A percentile compares a stretch with the other conserved stretches of the same genome.
These are phyloP conservation scores for Jamesozyma spencerorum DNA, from an alignment of 805 yeast genomes.

Conservation along the genomic window DNA sequence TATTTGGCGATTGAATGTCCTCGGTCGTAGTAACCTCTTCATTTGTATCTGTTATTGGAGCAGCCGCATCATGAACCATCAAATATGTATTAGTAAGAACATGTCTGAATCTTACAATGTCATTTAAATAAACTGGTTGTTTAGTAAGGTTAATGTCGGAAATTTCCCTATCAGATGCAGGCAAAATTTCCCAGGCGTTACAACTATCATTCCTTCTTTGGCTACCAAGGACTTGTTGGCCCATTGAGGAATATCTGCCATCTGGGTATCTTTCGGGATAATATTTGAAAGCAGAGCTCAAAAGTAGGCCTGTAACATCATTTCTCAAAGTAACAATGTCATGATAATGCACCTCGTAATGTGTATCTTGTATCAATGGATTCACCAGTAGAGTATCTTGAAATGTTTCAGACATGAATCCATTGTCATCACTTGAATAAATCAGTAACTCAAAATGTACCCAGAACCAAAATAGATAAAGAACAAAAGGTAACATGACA, in stretches of 20 bases:
- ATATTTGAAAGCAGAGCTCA: slow-evolving; percentile 68
- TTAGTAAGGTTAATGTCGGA: no score
- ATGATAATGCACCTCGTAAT: slow-evolving; percentile 63
- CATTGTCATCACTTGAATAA: slow-evolving; percentile 91
- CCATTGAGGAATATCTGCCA: slow-evolving; percentile 87
- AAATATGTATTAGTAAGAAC: slow-evolving; percentile 68
- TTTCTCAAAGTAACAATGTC: slow-evolving; percentile 74
- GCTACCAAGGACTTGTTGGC: slow-evolving; percentile 84
- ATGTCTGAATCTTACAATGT: slow-evolving; percentile 70
- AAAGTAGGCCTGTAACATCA: slow-evolving; percentile 62
- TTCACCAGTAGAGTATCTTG: slow-evolving; percentile 87
- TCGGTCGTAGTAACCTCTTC: slow-evolving; percentile 80
- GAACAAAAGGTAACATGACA: slow-evolving; percentile 69
- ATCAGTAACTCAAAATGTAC: slow-evolving; percentile 75
- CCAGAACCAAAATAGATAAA: slow-evolving; percentile 85
- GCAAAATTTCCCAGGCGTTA: slow-evolving; percentile 81
- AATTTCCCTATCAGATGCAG: slow-evolving; percentile 37
- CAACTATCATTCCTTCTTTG: slow-evolving; percentile 42
- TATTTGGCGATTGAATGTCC: slow-evolving; percentile 49
- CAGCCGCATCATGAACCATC: slow-evolving; percentile 89
- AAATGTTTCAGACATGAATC: slow-evolving; percentile 85
- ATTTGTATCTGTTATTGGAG: slow-evolving; percentile 80
- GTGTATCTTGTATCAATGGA: slow-evolving; percentile 49
- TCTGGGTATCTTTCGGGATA: slow-evolving; percentile 93
- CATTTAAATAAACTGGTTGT: slow-evolving; percentile 53